Percentiles rank a stretch among this genome's conserved stretches.
Conservation (phyloP, 352 stramenopile species). For the Phytophthora pini region DNA sequence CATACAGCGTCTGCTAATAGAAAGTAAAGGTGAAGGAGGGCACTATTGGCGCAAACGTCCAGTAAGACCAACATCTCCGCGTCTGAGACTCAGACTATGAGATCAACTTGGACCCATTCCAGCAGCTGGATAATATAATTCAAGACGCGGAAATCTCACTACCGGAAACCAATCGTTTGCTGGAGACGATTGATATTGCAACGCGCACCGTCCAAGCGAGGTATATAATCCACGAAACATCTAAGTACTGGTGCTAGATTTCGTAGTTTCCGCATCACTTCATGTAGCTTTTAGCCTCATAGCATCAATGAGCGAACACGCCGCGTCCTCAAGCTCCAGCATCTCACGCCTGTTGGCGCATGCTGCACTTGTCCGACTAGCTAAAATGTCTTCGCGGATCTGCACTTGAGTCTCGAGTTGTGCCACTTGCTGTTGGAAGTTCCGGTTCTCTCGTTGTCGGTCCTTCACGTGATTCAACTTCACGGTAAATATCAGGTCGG, state of each 20-base stretch:
- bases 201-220: too few relatives aligned
- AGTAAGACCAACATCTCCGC: conserved; percentile 35
- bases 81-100: conserved; percentile 13
- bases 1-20: conserved; percentile 58
- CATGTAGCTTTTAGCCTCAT: too few relatives aligned
- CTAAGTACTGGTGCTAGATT: too few relatives aligned
- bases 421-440: conserved; percentile 78
- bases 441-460: conserved; percentile 80
- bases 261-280: too few relatives aligned
- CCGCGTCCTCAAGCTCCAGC: too few relatives aligned
- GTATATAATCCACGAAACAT: too few relatives aligned
- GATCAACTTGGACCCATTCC: conserved; percentile 75
- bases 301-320: too few relatives aligned
- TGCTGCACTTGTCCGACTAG: conserved; percentile 66
- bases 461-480: conserved; percentile 81
- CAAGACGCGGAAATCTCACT: conserved; percentile 8
- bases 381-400: conserved; percentile 89
- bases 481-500: conserved; percentile 89
- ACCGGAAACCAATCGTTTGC: conserved; percentile 22
- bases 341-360: conserved; percentile 34
- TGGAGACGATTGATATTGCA: too few relatives aligned
- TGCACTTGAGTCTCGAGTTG: conserved; percentile 87
- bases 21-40: conserved; percentile 35
- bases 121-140: conserved; percentile 52
- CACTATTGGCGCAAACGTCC: conserved; percentile 38